Conservation (phyloP, 2,329 filamentous ascomycete genomes). For the Sclerotinia nivalis region DNA sequence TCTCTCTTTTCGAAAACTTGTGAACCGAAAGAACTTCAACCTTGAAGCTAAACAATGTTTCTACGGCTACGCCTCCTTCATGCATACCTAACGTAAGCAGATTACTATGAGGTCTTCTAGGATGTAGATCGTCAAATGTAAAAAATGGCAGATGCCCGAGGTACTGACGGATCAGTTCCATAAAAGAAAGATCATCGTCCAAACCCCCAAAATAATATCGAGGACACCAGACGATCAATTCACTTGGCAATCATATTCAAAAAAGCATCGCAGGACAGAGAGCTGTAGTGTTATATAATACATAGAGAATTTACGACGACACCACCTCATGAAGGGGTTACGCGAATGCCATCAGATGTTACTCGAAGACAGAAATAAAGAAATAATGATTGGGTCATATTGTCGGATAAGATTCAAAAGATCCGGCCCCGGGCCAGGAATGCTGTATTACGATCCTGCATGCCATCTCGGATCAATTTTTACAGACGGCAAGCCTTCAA, state of each 20-base stretch:
- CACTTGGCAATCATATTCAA: not conserved
- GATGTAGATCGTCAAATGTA: not conserved
- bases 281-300: not conserved
- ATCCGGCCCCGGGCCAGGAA: not conserved
- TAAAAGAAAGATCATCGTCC: not conserved
- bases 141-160: conserved; percentile 6
- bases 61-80: not conserved
- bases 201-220: not conserved
- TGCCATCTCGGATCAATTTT: conserved; percentile 7
- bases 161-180: not conserved
- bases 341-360: conserved; percentile 7
- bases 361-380: not conserved
- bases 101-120: not conserved
- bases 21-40: not conserved
- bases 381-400: not conserved
- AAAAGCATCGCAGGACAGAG: not conserved
- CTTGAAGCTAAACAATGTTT: not conserved
- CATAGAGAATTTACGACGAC: not conserved
- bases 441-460: conserved; percentile 14
- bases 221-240: conserved; percentile 2
- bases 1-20: not conserved
- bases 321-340: conserved; percentile 13
- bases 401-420: not conserved
- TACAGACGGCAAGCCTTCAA: not conserved
- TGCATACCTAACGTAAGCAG: not conserved